Percentiles rank a stretch among this genome's conserved stretches.
Evolutionary conservation across 768 basidiomycete genomes (phyloP).

Genomic region (Calvatia gigantea): DNA sequence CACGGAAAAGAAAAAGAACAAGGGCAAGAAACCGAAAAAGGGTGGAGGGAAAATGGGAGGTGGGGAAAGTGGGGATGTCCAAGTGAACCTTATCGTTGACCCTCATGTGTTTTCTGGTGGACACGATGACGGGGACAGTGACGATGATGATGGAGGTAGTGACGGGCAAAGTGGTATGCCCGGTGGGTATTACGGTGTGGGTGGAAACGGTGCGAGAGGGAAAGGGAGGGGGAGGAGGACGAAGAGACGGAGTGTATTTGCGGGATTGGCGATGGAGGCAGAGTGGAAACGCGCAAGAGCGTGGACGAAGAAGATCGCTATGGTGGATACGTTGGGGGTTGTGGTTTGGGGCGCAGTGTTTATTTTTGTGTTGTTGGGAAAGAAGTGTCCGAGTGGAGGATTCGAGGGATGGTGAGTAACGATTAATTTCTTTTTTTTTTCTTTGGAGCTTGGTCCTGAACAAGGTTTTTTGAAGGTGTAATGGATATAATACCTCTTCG

Average conservation of each 20-base stretch:
- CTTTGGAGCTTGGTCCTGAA: constrained; percentile 12
- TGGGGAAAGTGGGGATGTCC: constrained; percentile 44
- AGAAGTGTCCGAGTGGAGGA: constrained; percentile 59
- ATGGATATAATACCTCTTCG: constrained; percentile 64
- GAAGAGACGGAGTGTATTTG: constrained; percentile 52
- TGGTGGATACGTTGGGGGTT: constrained; percentile 44
- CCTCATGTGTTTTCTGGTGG: constrained; percentile 48
- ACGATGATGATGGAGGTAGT: constrained; percentile 28
- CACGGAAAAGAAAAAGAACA: constrained; percentile 34
- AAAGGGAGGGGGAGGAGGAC: constrained; percentile 29
- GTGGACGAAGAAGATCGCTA: constrained; percentile 48
- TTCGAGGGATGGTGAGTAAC: constrained; percentile 62
- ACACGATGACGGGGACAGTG: constrained; percentile 32
- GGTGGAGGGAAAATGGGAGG: constrained; percentile 31
- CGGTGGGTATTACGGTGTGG: constrained; percentile 26
- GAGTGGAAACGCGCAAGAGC: constrained; percentile 56
- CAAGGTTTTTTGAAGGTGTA: constrained; percentile 46
- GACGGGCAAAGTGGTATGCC: constrained; percentile 31
- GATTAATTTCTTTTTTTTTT: background rate
- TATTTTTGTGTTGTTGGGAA: constrained; percentile 56
- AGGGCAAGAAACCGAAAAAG: constrained; percentile 37
- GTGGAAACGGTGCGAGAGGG: constrained; percentile 16
- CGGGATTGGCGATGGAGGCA: constrained; percentile 60
- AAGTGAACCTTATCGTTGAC: constrained; percentile 73
- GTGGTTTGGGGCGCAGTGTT: constrained; percentile 58